phyloP scores from a whole-genome alignment of 2,329 filamentous ascomycete genomes.

The Helotiales sp. region DNA sequence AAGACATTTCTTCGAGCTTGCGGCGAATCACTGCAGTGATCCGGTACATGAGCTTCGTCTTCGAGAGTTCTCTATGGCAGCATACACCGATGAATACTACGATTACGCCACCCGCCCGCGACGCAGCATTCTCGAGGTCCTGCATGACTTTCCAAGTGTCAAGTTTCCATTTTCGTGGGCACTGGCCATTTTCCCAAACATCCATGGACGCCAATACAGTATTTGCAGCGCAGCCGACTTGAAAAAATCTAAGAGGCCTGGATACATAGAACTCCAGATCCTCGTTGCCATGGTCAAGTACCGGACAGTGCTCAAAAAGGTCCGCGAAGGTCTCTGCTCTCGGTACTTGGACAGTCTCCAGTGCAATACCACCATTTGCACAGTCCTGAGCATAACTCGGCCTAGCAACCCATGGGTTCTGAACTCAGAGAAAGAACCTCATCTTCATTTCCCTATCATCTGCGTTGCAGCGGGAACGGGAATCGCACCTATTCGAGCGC shows the following conservation, averaged over 20 bases:
- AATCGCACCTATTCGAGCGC: slow-evolving; percentile 77
- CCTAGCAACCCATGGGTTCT: not conserved
- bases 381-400: not conserved
- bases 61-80: slow-evolving; percentile 76
- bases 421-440: slow-evolving; percentile 39
- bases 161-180: slow-evolving; percentile 75
- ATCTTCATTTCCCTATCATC: slow-evolving; percentile 55
- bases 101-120: slow-evolving; percentile 92
- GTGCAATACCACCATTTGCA: not conserved
- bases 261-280: slow-evolving; percentile 61
- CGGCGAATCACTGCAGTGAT: slow-evolving; percentile 74
- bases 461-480: slow-evolving; percentile 86
- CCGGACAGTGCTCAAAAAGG: slow-evolving; percentile 79
- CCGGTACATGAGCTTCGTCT: slow-evolving; percentile 77
- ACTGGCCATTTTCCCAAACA: slow-evolving; percentile 72
- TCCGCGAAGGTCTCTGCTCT: slow-evolving; percentile 86
- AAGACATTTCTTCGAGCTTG: slow-evolving; percentile 78
- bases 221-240: slow-evolving; percentile 71
- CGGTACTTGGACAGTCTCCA: slow-evolving; percentile 67
- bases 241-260: slow-evolving; percentile 20
- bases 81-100: slow-evolving; percentile 86
- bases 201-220: slow-evolving; percentile 91
- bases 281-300: slow-evolving; percentile 90
- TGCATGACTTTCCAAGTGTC: slow-evolving; percentile 86
- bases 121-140: slow-evolving; percentile 86